Evolutionary conservation across 2,329 filamentous ascomycete genomes (phyloP).

Genomic region (Gnomoniopsis smithogilvyi): DNA sequence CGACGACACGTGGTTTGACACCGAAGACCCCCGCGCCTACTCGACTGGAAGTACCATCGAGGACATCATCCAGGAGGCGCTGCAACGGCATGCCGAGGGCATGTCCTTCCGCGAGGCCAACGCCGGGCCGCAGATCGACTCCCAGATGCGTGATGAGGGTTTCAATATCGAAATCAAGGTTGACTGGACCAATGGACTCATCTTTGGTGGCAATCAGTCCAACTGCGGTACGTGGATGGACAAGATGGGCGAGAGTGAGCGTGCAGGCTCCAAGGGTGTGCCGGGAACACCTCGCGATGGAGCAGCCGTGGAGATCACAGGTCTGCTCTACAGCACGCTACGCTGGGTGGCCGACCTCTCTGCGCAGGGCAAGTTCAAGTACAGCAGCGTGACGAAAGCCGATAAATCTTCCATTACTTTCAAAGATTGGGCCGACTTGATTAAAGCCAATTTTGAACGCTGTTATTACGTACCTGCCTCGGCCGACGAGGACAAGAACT

Average conservation of each 20-base stretch:
- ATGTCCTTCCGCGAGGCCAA: conserved; percentile 95
- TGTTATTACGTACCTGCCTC: conserved; percentile 83
- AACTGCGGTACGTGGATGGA: conserved; percentile 99
- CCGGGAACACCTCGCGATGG: conserved; percentile 97
- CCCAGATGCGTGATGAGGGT: conserved; percentile 87
- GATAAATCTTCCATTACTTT: conserved; percentile 64
- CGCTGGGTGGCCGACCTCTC: conserved; percentile 72
- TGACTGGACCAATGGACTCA: conserved; percentile 86
- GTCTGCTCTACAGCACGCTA: conserved; percentile 85
- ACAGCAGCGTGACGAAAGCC: conserved; percentile 67
- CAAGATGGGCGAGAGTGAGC: conserved; percentile 98
- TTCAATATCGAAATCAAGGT: conserved; percentile 90
- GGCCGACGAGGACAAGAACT: conserved; percentile 65
- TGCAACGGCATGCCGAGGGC: conserved; percentile 87
- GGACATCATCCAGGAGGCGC: conserved; percentile 87
- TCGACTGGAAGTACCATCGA: conserved; percentile 78
- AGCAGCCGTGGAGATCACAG: conserved; percentile 91
- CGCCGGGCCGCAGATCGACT: conserved; percentile 81
- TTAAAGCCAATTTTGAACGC: conserved; percentile 85
- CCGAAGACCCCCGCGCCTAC: conserved; percentile 80
- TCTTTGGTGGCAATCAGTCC: conserved; percentile 89
- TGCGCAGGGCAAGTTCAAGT: conserved; percentile 66
- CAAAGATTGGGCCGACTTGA: conserved; percentile 71
- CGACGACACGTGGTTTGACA: conserved; percentile 90
- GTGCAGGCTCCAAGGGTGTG: conserved; percentile 85